Evolutionary conservation across 768 basidiomycete species (phyloP), one percentile per base, ranked within the genome.

Genomic region (Fomitopsis pulvina): DNA sequence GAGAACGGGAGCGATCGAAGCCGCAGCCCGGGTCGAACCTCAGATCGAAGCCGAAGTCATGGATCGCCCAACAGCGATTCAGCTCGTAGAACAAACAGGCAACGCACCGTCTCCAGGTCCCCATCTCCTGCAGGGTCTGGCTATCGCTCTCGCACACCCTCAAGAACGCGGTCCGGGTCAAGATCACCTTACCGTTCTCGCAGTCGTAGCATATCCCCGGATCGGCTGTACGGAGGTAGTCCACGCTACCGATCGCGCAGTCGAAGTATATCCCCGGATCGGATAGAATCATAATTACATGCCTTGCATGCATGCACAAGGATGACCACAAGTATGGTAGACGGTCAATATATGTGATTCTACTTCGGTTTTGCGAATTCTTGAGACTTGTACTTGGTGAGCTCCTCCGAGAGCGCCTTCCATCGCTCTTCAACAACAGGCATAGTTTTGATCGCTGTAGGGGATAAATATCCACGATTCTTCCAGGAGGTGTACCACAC

Each of bases 381-480:
- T 68, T 71, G 60, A 41, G 48, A 48, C 57, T 63, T 68, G 77
- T 81, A 86, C 25, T 67, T 61, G 40, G 77, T 73, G 26, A 91
- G 71, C 57, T 87, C 78, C 48, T 72, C 68, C 12, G 86, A 78
- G 22, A 91, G 67, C 29, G 69, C 63, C 60, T 70, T 81, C 85
- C 85, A 88, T 27, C 88, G 78, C 37, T 85, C 80, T 39, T 86
- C 76, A 3, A 82, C 77, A 46, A 82, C 71, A 0, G 87, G 84
- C 50, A 85, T 74, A 45, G 68, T 71, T 46, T 71, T 65, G 52
- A 85, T 70, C 25, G 81, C 81, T 29, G 71, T 67, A 0, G 74
- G 74, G 10, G 87, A 81, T 22, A 92, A 68, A 62, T 85, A 92
- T 1, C 89, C 89, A 44, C 89, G 76, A 60, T 91, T 87, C 57